Evolutionary conservation across 192 early-diverging fungal species (phyloP), one percentile per base, ranked within the genome.

Genomic region (Chytriomyces sp.): DNA sequence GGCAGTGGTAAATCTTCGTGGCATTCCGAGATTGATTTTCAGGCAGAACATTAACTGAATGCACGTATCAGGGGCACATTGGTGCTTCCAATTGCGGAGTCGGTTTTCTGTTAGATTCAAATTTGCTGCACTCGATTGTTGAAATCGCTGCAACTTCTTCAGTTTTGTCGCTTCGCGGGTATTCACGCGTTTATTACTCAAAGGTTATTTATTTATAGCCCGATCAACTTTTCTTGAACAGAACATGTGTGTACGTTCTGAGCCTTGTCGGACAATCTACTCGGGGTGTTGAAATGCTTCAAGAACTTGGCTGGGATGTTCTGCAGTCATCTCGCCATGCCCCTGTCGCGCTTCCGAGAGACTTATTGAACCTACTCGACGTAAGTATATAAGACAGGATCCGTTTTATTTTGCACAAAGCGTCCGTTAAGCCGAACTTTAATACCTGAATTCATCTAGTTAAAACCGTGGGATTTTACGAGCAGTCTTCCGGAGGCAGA

Each of bases 81-180:
- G 94, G 92, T 7, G 81, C 92, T 7, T 90, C 88, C 0, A 77
- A 72, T 1, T 86, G 84, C 43, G 94, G 94, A 0, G 72, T 93
- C 13, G 85, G 89, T 5, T 93, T 94, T 69, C 66, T 95, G 57
- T 83, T 87, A 23, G 89, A 94, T 67, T 90, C 91, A 64, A 84
- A 93, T 50, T 80, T 94, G 60, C 84, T 94, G 35, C 85, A 87
- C 57, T 85, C 93, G 77, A 93, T 95, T 50, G 84, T 92, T 0
- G 76, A 83, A 18, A 86, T 95, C 69, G 91, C 92, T 3, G 82
- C 90, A 75, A 77, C 82, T n/a, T 91, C 90, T 1, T 86, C 86
- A 47, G 80, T 91, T 6, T 80, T 95, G 0, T 93, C 92, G 6
- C 62, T 95, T 48, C 91, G 90, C 82, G 94, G 92, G 92, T 94